Base-by-base conservation (phyloP, 208 protist species). In the Plasmodiophora brassicae region DNA sequence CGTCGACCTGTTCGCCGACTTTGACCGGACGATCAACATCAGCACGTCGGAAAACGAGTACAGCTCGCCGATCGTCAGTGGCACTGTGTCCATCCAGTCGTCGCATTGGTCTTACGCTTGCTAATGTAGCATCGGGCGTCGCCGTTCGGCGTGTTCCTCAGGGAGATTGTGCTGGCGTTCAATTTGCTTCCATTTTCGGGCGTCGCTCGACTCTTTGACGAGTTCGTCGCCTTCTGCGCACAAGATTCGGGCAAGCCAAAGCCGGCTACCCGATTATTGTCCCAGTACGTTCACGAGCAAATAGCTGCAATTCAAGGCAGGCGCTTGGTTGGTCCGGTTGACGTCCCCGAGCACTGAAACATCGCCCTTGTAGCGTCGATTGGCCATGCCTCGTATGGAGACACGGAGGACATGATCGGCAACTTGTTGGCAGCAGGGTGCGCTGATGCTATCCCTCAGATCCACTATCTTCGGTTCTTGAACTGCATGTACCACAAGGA, bases 401-500 rank as follows among this genome's bases (percentile, higher is more conserved):
- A 78, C 5, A 32, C n/a, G 5, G 65, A 78, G 65, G 14, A 38
- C 20, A 44, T 32, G n/a, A 5, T 78, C 14, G 32, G 32, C 41
- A 32, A 32, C 14, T 38, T 78, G 65, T 36, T 78, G 5, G 65
- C 5, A 5, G 32, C n/a, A 32, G n/a, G n/a, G 14, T n/a, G n/a
- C n/a, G 14, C 5, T 32, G 14, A 38, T 38, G 10, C n/a, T 38
- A 5, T 38, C 41, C 65, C 65, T 38, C 32, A 78, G 5, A 78
- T 78, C 20, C 65, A 78, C 41, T 78, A 78, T 32, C n/a, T 78
- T 38, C 5, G 65, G 5, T 78, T 78, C 65, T 32, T 78, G 41
- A 78, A 78, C 65, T 78, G 65, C 65, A 78, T 78, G 65, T 32
- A 44, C 5, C 65, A 78, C 41, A n/a, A 38, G 10, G 65, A 78